phyloP scores from a whole-genome alignment of 2,329 filamentous ascomycete species.

The Curvularia hawaiiensis region DNA sequence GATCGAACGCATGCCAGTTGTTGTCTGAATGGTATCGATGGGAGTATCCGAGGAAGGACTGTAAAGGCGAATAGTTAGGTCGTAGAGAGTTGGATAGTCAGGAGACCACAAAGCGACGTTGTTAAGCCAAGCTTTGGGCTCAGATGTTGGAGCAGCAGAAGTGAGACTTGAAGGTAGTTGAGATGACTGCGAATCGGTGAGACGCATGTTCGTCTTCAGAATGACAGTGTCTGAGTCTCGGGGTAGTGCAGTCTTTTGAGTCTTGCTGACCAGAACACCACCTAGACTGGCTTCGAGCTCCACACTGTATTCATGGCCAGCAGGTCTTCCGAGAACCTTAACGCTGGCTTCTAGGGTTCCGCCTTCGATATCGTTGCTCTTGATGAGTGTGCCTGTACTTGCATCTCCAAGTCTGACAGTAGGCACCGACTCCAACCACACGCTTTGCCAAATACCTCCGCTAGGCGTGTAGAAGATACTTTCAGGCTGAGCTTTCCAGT shows the following conservation, averaged over 20 bases:
- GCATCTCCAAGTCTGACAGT: slow-evolving; percentile 59
- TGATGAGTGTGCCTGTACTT: slow-evolving; percentile 63
- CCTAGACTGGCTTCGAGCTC: slow-evolving; percentile 61
- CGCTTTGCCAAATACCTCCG: slow-evolving; percentile 63
- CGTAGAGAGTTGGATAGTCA: slow-evolving; percentile 63
- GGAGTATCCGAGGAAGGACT: slow-evolving; percentile 45
- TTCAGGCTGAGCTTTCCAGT: slow-evolving; percentile 65
- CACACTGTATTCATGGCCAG: slow-evolving; percentile 55
- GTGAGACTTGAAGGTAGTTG: slow-evolving; percentile 46
- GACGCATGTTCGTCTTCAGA: slow-evolving; percentile 56
- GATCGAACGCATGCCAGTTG: slow-evolving; percentile 65
- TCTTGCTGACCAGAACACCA: slow-evolving; percentile 55
- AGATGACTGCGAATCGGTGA: slow-evolving; percentile 51
- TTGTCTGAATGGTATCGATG: slow-evolving; percentile 64
- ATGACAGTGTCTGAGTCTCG: slow-evolving; percentile 56
- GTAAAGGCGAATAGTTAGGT: slow-evolving; percentile 59
- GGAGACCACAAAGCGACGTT: slow-evolving; percentile 68
- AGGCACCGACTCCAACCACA: slow-evolving; percentile 64
- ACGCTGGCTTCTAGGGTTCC: slow-evolving; percentile 59
- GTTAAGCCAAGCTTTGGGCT: slow-evolving; percentile 55
- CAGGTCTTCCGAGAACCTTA: slow-evolving; percentile 56
- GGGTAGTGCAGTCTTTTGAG: slow-evolving; percentile 51
- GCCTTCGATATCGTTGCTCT: slow-evolving; percentile 58
- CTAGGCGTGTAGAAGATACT: slow-evolving; percentile 65
- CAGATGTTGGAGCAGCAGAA: slow-evolving; percentile 43